Evolutionary conservation across 305 asterid genomes (phyloP), one percentile per base, ranked within the genome.

Genomic region (Withania somnifera): DNA sequence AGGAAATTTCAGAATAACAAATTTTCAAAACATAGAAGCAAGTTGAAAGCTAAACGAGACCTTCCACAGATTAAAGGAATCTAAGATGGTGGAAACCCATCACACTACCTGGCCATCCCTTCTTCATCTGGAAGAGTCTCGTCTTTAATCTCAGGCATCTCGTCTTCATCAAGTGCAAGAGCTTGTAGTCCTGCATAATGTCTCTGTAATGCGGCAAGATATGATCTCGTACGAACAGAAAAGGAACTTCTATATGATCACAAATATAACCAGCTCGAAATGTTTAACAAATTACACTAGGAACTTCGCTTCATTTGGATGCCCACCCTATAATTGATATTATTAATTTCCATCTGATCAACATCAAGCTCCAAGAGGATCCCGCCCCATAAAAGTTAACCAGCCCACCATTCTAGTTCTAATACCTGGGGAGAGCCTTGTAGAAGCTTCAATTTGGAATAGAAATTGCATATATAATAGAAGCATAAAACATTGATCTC

Each of bases 61-160:
- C 61, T 26, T 15, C 45, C 63, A 26, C 60, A 75, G 11, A 50
- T 5, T 8, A 9, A 73, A 47, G 26, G 42, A 42, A 75, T 45
- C 79, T 47, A 75, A 75, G 26, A 75, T 50, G 56, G 30, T 45
- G 63, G 26, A 22, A 76, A 76, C 76, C 58, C 45, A 7, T 51
- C 26, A 11, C 26, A 11, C 36, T 89, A 95, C 99, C 98, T 89
- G 85, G 95, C 84, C 90, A 95, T 84, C 83, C 99, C 98, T 87
- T 94, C 98, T 91, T 95, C 98, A 87, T 95, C 99, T 15, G 98
- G 99, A 87, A 94, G 91, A 50, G 99, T 95, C 89, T 94, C 98
- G 79, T 95, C 99, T 86, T 88, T 92, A 58, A 90, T 84, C 40
- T 94, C 98, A 52, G 99, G 99, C 91, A 95, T 91, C 87, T 95